Conservation (phyloP, 495 filamentous ascomycete species). For the Podospora comata region DNA sequence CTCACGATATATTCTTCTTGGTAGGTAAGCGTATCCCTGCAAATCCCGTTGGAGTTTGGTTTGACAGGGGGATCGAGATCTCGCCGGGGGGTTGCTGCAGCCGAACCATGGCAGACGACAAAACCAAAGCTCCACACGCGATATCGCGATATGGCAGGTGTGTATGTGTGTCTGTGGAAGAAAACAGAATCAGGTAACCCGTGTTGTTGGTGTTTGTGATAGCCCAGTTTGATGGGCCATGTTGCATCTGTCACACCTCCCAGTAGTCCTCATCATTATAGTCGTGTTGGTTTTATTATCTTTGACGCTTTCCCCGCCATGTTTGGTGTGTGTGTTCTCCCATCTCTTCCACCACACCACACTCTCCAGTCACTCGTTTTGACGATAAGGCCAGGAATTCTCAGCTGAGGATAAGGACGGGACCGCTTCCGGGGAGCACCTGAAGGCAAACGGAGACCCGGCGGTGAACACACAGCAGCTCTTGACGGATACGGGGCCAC, state of each 20-base stretch:
- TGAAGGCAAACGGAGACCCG: background rate
- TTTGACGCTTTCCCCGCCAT: background rate
- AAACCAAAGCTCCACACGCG: background rate
- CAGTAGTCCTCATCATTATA: background rate
- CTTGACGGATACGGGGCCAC: background rate
- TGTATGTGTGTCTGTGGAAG: background rate
- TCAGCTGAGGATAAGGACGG: background rate
- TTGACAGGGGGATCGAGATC: background rate
- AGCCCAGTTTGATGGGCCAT: background rate
- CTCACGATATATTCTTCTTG: background rate
- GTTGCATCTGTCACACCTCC: background rate
- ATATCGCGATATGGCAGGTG: background rate
- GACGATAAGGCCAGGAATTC: background rate
- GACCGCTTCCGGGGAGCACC: background rate
- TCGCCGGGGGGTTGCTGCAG: background rate
- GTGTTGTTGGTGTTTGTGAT: background rate
- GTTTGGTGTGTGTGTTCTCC: background rate
- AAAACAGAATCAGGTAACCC: background rate
- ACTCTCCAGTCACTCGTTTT: background rate
- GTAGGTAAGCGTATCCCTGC: background rate
- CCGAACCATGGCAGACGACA: background rate
- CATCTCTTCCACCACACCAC: background rate
- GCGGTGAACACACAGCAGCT: background rate
- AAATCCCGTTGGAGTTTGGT: background rate
- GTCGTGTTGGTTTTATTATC: background rate